phyloP scores from a whole-genome alignment of 805 yeast species.

The Nakazawaea wyomingensis region DNA sequence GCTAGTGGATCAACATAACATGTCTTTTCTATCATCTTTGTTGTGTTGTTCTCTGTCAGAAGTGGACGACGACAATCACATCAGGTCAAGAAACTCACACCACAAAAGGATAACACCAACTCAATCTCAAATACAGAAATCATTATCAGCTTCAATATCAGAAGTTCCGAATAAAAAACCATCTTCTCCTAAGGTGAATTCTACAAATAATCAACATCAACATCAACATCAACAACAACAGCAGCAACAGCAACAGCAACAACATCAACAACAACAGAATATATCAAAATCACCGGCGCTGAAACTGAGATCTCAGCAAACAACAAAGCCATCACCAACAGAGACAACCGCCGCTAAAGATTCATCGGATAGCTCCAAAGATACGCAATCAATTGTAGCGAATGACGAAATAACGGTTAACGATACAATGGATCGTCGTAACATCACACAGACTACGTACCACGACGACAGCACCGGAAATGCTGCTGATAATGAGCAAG shows the following conservation, averaged over 20 bases:
- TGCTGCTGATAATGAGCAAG: slow-evolving; percentile 6
- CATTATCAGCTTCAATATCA: slow-evolving; percentile 17
- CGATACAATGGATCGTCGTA: slow-evolving; percentile 20
- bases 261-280: background rate
- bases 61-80: slow-evolving; percentile 21
- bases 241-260: too few relatives aligned
- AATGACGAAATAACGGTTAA: slow-evolving; percentile 16
- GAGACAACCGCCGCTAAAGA: slow-evolving; percentile 29
- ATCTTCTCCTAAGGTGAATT: background rate
- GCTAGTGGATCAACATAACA: slow-evolving; percentile 17
- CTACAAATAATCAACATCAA: slow-evolving; percentile 1
- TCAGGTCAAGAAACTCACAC: slow-evolving; percentile 11
- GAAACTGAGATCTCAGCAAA: background rate
- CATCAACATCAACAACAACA: too few relatives aligned
- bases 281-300: background rate
- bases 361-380: slow-evolving; percentile 30
- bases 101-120: slow-evolving; percentile 22
- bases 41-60: slow-evolving; percentile 30
- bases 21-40: slow-evolving; percentile 29
- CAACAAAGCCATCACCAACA: slow-evolving; percentile 16
- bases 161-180: background rate
- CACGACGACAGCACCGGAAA: slow-evolving; percentile 10
- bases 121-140: slow-evolving; percentile 30
- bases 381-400: slow-evolving; percentile 16
- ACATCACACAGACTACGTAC: slow-evolving; percentile 3